Conservation (phyloP, 257 asterid species). For the Solanum chaucha region DNA sequence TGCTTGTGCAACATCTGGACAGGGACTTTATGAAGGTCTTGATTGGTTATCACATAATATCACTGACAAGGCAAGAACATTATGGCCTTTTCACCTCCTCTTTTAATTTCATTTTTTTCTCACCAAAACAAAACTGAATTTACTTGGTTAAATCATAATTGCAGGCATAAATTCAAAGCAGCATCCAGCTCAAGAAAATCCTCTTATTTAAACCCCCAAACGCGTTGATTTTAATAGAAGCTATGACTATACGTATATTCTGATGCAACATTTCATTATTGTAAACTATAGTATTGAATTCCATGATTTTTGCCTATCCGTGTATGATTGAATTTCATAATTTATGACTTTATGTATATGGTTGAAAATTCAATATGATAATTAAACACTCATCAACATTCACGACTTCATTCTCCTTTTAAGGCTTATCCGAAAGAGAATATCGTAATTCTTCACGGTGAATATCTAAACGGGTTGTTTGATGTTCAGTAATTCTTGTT, state of each 20-base stretch:
- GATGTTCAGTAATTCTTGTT: neutral
- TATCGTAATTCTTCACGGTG: neutral
- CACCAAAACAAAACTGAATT: neutral
- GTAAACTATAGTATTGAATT: neutral
- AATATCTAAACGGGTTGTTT: neutral
- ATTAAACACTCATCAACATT: neutral
- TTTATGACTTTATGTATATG: neutral
- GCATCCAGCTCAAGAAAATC: neutral
- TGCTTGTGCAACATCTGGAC: constrained; percentile 38
- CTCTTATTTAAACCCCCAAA: neutral
- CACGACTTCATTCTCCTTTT: neutral
- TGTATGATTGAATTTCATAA: neutral
- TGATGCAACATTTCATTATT: neutral
- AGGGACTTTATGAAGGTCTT: constrained; percentile 49
- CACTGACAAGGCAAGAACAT: constrained; percentile 20
- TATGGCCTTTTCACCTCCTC: neutral
- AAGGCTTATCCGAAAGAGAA: neutral
- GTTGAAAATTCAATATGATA: neutral
- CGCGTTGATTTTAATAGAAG: neutral
- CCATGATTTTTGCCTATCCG: neutral
- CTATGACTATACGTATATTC: neutral
- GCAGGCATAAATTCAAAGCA: constrained; percentile 7
- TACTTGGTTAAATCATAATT: neutral
- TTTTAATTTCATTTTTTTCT: neutral
- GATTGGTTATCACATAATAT: constrained; percentile 38